Percentiles rank a stretch among this genome's conserved stretches.
Conservation (phyloP, 768 basidiomycete species). For the Thelephora ganbajun region DNA sequence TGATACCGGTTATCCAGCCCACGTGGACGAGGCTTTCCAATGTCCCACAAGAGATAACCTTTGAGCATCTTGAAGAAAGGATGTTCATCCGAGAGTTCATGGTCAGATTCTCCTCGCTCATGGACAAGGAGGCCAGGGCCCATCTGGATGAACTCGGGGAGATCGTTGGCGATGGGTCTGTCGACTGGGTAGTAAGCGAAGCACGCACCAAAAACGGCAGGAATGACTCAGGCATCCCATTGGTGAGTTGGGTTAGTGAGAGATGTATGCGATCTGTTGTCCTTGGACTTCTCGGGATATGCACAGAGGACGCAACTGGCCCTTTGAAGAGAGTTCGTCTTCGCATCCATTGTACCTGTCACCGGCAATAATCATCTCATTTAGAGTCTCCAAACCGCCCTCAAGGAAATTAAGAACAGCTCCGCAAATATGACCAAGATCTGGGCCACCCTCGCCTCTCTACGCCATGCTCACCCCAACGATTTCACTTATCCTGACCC, state of each 20-base stretch:
- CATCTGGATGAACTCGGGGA: constrained; percentile 54
- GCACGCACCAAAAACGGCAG: constrained; percentile 22
- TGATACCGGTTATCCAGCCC: constrained; percentile 25
- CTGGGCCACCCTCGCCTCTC: constrained; percentile 38
- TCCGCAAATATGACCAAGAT: constrained; percentile 49
- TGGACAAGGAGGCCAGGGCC: constrained; percentile 30
- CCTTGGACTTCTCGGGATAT: constrained; percentile 42
- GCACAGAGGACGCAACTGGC: constrained; percentile 23
- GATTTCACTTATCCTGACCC: constrained; percentile 41
- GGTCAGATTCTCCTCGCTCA: constrained; percentile 41
- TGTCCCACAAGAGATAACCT: constrained; percentile 25
- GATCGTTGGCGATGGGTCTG: constrained; percentile 11
- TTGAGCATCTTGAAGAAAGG: constrained; percentile 39
- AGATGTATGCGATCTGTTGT: constrained; percentile 48
- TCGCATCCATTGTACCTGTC: not conserved
- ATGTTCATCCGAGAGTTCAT: constrained; percentile 66
- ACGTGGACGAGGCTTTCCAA: constrained; percentile 35
- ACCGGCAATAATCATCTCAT: constrained; percentile 18
- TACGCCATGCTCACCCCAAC: constrained; percentile 24
- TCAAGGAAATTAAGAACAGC: constrained; percentile 36
- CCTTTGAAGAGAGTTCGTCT: not conserved
- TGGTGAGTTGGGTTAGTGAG: constrained; percentile 49
- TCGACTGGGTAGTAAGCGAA: constrained; percentile 21
- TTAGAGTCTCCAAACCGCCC: constrained; percentile 26
- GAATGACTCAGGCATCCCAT: constrained; percentile 17